A percentile compares a stretch with the other conserved stretches of the same genome.
Conservation (phyloP, 2,329 filamentous ascomycete species). For the Anisogramma anomala region DNA sequence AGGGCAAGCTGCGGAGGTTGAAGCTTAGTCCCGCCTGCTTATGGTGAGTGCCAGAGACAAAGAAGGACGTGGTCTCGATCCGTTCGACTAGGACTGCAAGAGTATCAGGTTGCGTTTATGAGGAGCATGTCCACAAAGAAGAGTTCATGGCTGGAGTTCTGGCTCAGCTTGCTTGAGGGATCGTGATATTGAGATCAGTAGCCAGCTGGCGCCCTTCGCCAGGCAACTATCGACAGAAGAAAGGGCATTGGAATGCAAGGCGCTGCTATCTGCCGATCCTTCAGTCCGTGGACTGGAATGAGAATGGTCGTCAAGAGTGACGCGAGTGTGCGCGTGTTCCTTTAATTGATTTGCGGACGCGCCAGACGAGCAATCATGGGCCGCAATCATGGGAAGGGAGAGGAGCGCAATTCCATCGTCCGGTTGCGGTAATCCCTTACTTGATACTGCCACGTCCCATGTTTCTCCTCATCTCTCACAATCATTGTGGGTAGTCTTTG, state of each 20-base stretch:
- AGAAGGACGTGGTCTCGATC: constrained; percentile 2
- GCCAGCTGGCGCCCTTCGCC: constrained; percentile 1
- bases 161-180: constrained; percentile 8
- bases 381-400: background rate
- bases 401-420: too few species aligned
- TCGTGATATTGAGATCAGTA: constrained; percentile 2
- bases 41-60: too few species aligned
- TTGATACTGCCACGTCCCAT: constrained; percentile 1
- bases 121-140: constrained; percentile 2
- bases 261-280: background rate
- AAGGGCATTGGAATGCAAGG: constrained; percentile 7
- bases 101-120: background rate
- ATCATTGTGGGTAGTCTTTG: constrained; percentile 62
- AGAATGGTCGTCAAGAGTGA: background rate
- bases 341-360: constrained; percentile 14
- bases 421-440: constrained; percentile 12
- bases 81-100: background rate
- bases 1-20: background rate
- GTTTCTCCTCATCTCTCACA: constrained; percentile 1
- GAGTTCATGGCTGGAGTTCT: background rate
- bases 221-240: constrained; percentile 1
- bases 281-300: constrained; percentile 7
- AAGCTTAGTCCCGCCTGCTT: too few species aligned
- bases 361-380: too few species aligned
- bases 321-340: constrained; percentile 4